phyloP scores from a whole-genome alignment of 129 eudicot genomes.

The sunflower (Helianthus annuus) region HanXRQr2.0-SUNRISE NC_035445.2:134574821-134575320 shows the following conservation, averaged over 20 bases:
- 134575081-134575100: constrained; percentile 2
- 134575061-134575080: background rate
- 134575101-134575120: background rate
- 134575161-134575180: too few species aligned
- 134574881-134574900: background rate
- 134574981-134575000: constrained; percentile 29
- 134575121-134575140: background rate
- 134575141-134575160: too few species aligned
- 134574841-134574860: background rate
- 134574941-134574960: constrained; percentile 32
- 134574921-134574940: background rate
- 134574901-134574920: background rate
- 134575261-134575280: constrained; percentile 27
- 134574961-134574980: constrained; percentile 31
- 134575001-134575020: constrained; percentile 35
- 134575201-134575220: background rate
- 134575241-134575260: constrained; percentile 53
- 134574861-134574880: background rate
- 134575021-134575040: background rate
- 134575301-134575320: constrained; percentile 65
- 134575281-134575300: constrained; percentile 37
- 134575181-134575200: too few species aligned
- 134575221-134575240: constrained; percentile 40
- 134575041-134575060: constrained; percentile 7
- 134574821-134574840: background rate